Percentiles rank a stretch among this genome's conserved stretches.
Evolutionary conservation across 2,329 filamentous ascomycete species (phyloP).

Genomic region (Shiraia bambusicola): DNA sequence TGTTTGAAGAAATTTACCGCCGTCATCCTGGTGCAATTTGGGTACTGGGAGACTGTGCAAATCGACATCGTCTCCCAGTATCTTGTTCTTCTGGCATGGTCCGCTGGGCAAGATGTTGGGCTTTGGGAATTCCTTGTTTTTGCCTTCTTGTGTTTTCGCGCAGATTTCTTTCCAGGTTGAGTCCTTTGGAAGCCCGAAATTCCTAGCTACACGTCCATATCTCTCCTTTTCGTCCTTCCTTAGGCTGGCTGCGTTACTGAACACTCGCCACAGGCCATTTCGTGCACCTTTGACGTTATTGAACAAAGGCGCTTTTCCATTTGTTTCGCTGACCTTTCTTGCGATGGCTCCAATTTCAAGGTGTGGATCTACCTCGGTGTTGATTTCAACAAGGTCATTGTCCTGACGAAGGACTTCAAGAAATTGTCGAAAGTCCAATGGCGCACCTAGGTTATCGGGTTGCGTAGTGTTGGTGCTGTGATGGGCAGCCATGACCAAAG

Average conservation of each 20-base stretch:
- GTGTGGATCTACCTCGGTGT: constrained; percentile 3
- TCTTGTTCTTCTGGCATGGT: constrained; percentile 4
- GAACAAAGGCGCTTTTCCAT: constrained; percentile 54
- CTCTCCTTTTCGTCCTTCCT: constrained; percentile 16
- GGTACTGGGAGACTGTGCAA: constrained; percentile 43
- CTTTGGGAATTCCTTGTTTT: not conserved
- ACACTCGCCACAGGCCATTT: constrained; percentile 52
- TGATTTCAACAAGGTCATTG: constrained; percentile 4
- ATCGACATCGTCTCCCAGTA: constrained; percentile 45
- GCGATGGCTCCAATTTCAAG: constrained; percentile 47
- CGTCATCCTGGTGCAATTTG: constrained; percentile 48
- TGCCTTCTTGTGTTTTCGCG: not conserved
- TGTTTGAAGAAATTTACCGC: constrained; percentile 55
- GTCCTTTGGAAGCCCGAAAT: constrained; percentile 1
- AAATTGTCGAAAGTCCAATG: constrained; percentile 4
- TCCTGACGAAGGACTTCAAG: constrained; percentile 47
- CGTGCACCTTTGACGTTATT: constrained; percentile 53
- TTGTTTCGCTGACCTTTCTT: constrained; percentile 13
- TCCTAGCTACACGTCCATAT: constrained; percentile 2
- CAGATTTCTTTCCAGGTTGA: constrained; percentile 2
- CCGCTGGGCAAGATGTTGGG: constrained; percentile 1
- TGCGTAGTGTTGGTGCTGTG: not conserved
- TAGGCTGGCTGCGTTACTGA: constrained; percentile 50
- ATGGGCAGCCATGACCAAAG: not conserved
- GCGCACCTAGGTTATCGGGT: not conserved